Evolutionary conservation across 2,329 filamentous ascomycete genomes (phyloP).

Genomic region (Xylariaceae sp.): DNA sequence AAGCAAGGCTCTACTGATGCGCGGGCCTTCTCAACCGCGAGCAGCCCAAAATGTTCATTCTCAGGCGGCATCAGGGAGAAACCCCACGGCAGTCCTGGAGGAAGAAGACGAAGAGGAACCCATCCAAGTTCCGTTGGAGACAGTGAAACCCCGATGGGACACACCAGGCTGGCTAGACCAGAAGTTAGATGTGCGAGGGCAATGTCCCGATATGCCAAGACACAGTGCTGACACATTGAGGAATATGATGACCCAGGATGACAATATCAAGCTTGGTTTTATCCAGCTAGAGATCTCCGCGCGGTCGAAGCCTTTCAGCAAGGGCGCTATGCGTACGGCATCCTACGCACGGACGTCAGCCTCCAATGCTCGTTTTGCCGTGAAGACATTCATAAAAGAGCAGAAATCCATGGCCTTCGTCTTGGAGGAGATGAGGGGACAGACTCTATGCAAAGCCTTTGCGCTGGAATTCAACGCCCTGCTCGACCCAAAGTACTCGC

Average conservation of each 20-base stretch:
- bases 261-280: constrained; percentile 32
- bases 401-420: constrained; percentile 28
- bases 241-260: constrained; percentile 34
- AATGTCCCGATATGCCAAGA: constrained; percentile 24
- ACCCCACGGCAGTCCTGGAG: no score
- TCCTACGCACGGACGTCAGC: constrained; percentile 32
- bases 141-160: no score
- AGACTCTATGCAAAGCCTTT: constrained; percentile 38
- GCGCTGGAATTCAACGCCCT: constrained; percentile 39
- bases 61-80: no score
- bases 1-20: no score
- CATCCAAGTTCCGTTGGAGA: no score
- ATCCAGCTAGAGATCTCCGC: constrained; percentile 32
- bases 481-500: constrained; percentile 18
- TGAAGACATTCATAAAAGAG: constrained; percentile 32
- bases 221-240: constrained; percentile 29
- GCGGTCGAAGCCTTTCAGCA: constrained; percentile 30
- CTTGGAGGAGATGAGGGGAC: constrained; percentile 37
- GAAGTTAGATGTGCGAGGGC: no score
- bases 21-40: no score
- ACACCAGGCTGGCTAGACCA: no score
- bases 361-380: constrained; percentile 31
- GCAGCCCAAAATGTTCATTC: no score
- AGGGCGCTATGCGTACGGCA: constrained; percentile 33
- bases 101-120: no score